These are phyloP conservation scores for Tulasnella sp. DNA, from an alignment of 768 basidiomycete genomes.

Conservation along the genomic window DNA sequence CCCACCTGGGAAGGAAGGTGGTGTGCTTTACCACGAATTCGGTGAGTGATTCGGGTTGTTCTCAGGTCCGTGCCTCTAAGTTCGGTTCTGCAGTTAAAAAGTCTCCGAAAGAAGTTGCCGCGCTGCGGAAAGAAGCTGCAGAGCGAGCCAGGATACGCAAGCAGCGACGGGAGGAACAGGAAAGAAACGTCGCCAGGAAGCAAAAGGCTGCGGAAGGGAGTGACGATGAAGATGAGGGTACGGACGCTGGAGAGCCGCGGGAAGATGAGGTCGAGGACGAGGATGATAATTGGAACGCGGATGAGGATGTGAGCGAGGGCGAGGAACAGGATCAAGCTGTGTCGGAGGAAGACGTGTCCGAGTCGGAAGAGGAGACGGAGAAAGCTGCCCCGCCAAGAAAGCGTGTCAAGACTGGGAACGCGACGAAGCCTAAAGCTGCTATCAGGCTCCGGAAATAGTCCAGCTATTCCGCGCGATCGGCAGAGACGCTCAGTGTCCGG, in stretches of 20 bases:
- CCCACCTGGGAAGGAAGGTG: slow-evolving; percentile 86
- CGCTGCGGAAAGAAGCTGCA: slow-evolving; percentile 67
- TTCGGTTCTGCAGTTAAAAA: slow-evolving; percentile 69
- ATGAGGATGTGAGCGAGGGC: slow-evolving; percentile 38
- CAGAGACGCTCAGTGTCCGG: not conserved
- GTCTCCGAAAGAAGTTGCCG: slow-evolving; percentile 66
- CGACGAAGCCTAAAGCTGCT: slow-evolving; percentile 7
- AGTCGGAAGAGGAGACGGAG: slow-evolving; percentile 19
- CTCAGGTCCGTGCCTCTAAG: not conserved
- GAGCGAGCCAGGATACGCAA: slow-evolving; percentile 71
- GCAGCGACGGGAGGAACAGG: slow-evolving; percentile 82
- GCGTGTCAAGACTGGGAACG: slow-evolving; percentile 13
- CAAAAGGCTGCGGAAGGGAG: slow-evolving; percentile 43
- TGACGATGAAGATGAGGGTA: slow-evolving; percentile 33
- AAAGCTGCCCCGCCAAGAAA: slow-evolving; percentile 12
- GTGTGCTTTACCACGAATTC: slow-evolving; percentile 90
- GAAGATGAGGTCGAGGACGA: slow-evolving; percentile 41
- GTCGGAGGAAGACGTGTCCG: slow-evolving; percentile 21
- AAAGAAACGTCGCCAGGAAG: slow-evolving; percentile 83
- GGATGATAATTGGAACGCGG: slow-evolving; percentile 40
- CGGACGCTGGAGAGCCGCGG: slow-evolving; percentile 36
- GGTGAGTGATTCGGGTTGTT: slow-evolving; percentile 45
- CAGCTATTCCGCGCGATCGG: not conserved
- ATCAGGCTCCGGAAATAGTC: slow-evolving; percentile 12
- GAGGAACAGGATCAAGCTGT: slow-evolving; percentile 33